Evolutionary conservation across 768 basidiomycete species (phyloP), one percentile per base, ranked within the genome.

Genomic region (Fistulinella prunicolor): DNA sequence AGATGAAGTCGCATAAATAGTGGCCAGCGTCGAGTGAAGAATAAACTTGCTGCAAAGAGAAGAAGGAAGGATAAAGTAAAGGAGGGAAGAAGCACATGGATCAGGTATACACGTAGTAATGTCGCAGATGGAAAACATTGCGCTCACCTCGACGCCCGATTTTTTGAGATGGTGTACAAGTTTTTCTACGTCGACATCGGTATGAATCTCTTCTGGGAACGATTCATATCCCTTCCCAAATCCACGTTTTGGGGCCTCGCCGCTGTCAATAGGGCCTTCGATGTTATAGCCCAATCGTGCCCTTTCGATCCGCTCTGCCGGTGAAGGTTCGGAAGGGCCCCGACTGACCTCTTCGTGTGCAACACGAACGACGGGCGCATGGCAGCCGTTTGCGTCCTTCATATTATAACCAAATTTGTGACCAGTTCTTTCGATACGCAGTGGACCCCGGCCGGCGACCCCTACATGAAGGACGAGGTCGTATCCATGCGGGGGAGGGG

Each of bases 11-110:
- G 61, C 83, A 86, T 10, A 88, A 67, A 63, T 82, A 89, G 61
- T 85, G 83, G 0, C 86, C 86, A 14, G 85, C 82, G 59, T 89
- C 86, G 74, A 83, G 78, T 3, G 86, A 87, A 17, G 82, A 76
- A 60, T 83, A 81, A 19, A 86, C 81, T 68, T 82, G 75, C 83
- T 86, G 57, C 41, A 41, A 43, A 50, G 13, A 3, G 5, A 20
- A 13, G 9, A 19, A 2, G 23, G 38, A 35, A 46, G n/a, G n/a
- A n/a, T n/a, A n/a, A n/a, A n/a, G n/a, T n/a, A n/a, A n/a, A n/a
- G 46, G 24, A 28, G 37, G 46, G 41, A 24, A 16, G n/a, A 6
- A 19, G 21, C 6, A 34, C 30, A 49, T 17, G 29, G 23, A 44
- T 51, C 38, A 53, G 48, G 40, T 35, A 29, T 50, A 46, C 20